Evolutionary conservation across 805 yeast species (phyloP).

Genomic region (Kodamaea hsintzibuensis): DNA sequence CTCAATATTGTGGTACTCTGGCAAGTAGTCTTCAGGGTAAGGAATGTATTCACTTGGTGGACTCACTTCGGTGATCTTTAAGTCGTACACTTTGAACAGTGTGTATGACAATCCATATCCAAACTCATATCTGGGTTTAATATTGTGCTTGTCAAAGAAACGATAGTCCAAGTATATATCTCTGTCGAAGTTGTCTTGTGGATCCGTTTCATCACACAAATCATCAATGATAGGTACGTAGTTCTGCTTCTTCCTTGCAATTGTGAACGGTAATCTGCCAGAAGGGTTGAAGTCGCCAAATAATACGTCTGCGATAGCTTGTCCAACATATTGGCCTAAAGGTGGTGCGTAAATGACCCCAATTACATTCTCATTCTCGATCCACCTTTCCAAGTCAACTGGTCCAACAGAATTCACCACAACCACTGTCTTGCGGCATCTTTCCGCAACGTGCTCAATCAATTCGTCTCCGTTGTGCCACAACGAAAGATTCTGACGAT

Average conservation of each 20-base stretch:
- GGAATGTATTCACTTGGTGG: conserved; percentile 48
- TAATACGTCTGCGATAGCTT: conserved; percentile 56
- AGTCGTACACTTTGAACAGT: conserved; percentile 34
- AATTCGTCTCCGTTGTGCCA: conserved; percentile 62
- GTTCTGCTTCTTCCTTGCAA: conserved; percentile 51
- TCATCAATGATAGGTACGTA: conserved; percentile 47
- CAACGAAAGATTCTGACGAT: conserved; percentile 50
- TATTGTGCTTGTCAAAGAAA: conserved; percentile 55
- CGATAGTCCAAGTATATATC: conserved; percentile 57
- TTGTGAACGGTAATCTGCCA: conserved; percentile 63
- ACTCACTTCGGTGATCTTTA: conserved; percentile 42
- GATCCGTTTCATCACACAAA: conserved; percentile 25
- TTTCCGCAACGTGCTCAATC: conserved; percentile 48
- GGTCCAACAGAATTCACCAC: conserved; percentile 64
- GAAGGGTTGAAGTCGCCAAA: conserved; percentile 66
- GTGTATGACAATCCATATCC: conserved; percentile 64
- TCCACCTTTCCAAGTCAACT: conserved; percentile 56
- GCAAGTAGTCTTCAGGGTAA: conserved; percentile 46
- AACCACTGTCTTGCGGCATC: conserved; percentile 56
- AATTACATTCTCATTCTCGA: conserved; percentile 58
- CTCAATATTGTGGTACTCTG: conserved; percentile 41
- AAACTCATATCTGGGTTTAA: conserved; percentile 59
- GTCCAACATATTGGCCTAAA: conserved; percentile 57
- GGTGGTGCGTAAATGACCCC: conserved; percentile 59
- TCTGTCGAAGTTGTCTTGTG: conserved; percentile 47